Percentiles rank a stretch among this genome's conserved stretches.
Evolutionary conservation across 768 basidiomycete species (phyloP).

Genomic region (Suillus decipiens): DNA sequence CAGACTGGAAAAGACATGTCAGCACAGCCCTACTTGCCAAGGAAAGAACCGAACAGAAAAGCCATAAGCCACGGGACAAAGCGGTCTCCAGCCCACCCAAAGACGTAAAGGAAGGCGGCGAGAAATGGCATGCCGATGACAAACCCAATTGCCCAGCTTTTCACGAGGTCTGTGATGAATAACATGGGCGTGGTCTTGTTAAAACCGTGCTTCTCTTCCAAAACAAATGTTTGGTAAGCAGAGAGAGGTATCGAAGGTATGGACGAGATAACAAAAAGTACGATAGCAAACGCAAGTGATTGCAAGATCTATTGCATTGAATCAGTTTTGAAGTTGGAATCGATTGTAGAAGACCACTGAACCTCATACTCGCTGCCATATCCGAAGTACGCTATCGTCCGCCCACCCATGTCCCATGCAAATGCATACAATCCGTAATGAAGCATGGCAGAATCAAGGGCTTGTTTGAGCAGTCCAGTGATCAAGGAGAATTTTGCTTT

Average conservation of each 20-base stretch:
- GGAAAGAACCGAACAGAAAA: constrained; percentile 65
- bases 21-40: not conserved
- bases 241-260: constrained; percentile 74
- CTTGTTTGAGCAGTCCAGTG: constrained; percentile 73
- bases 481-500: constrained; percentile 83
- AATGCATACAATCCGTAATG: constrained; percentile 80
- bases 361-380: constrained; percentile 78
- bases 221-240: constrained; percentile 86
- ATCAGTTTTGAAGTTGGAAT: constrained; percentile 1
- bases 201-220: constrained; percentile 96
- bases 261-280: constrained; percentile 66
- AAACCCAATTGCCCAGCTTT: constrained; percentile 72
- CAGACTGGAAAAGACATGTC: constrained; percentile 47
- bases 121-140: constrained; percentile 84
- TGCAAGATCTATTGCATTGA: constrained; percentile 69
- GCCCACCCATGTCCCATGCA: constrained; percentile 74
- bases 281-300: constrained; percentile 74
- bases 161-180: constrained; percentile 80
- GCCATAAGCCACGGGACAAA: constrained; percentile 95
- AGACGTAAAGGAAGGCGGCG: constrained; percentile 83
- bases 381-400: constrained; percentile 49
- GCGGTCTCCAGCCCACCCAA: constrained; percentile 90
- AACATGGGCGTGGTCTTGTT: constrained; percentile 86
- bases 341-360: constrained; percentile 2
- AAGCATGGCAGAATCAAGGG: constrained; percentile 67